Evolutionary conservation across 2,329 filamentous ascomycete genomes (phyloP).

Genomic region (Sporothrix inflata): DNA sequence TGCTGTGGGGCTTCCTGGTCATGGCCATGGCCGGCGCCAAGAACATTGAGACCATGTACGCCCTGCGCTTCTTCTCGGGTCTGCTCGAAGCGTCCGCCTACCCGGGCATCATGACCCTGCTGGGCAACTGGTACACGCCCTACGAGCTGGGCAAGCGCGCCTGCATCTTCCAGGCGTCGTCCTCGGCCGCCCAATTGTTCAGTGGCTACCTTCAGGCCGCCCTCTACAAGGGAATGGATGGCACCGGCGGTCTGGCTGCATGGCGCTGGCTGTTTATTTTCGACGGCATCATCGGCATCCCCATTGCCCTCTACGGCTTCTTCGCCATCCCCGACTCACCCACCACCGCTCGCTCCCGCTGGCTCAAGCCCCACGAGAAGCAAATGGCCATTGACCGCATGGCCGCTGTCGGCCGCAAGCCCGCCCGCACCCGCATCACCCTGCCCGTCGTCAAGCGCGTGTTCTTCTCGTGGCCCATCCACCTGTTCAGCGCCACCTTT

Average conservation of each 20-base stretch:
- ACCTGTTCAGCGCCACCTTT: conserved; percentile 30
- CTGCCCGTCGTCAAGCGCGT: neutral
- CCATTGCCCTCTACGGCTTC: conserved; percentile 36
- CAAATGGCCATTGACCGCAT: conserved; percentile 27
- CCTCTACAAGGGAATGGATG: conserved; percentile 42
- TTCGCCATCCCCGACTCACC: conserved; percentile 35
- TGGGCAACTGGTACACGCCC: conserved; percentile 51
- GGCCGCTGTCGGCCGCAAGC: conserved; percentile 20
- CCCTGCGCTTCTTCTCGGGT: conserved; percentile 52
- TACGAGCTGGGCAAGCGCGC: conserved; percentile 48
- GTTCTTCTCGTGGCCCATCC: conserved; percentile 30
- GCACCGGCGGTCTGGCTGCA: conserved; percentile 41
- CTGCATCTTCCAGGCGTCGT: conserved; percentile 46
- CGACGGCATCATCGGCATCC: conserved; percentile 41
- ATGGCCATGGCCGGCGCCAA: conserved; percentile 40
- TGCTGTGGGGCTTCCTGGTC: conserved; percentile 46
- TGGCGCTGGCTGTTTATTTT: conserved; percentile 49
- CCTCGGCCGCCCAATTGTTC: conserved; percentile 40
- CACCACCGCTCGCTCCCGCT: conserved; percentile 25
- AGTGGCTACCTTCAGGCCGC: conserved; percentile 45
- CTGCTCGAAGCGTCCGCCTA: conserved; percentile 52
- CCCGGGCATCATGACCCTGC: conserved; percentile 46
- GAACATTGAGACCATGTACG: conserved; percentile 53
- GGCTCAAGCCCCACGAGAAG: conserved; percentile 27
- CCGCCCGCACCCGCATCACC: neutral